Evolutionary conservation across 2,329 filamentous ascomycete species (phyloP), one percentile per base, ranked within the genome.

Genomic region (Trichoderma atrobrunneum): DNA sequence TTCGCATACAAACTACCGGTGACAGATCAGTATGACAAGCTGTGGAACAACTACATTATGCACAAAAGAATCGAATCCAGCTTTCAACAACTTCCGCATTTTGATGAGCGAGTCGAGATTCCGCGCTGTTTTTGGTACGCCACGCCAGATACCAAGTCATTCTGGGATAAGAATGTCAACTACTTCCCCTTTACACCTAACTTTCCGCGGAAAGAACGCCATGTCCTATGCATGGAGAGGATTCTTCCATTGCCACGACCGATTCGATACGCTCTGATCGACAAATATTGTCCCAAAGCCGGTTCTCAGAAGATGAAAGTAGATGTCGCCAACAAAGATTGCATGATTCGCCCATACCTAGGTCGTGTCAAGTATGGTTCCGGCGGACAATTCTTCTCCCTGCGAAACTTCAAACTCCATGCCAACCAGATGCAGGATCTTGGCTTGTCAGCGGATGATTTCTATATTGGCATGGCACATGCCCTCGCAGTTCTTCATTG

Each of bases 401-500:
- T 66, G 8, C 24, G 63, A 26, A 66, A 66, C 63, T 66, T 66
- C 43, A 66, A 56, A n/a, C 79, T 89, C 0, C 81, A 87, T 72
- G 21, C 85, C 0, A 82, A 89, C 70, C 84, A 89, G 68, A 83
- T 88, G 76, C 80, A 85, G 24, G 77, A 81, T 0, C 76, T 88
- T 0, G 76, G 74, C 0, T 24, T 30, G 5, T 74, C 80, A 0
- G 28, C 69, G 2, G 7, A 65, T 0, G 73, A 78, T 0, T 87
- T 86, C 7, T 73, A 83, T 85, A 0, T 67, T 1, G 77, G 78
- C 0, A 87, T 89, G 82, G 88, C 84, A 0, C 81, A 85, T 5
- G 80, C 83, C 0, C 80, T 89, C 0, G 86, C 87, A 0, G 78
- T 85, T 3, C 78, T 89, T 65, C 84, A 87, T 73, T 90, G 86